A percentile compares a stretch with the other conserved stretches of the same genome.
phyloP scores from a whole-genome alignment of 2,329 filamentous ascomycete species.

The Cadophora malorum region DNA sequence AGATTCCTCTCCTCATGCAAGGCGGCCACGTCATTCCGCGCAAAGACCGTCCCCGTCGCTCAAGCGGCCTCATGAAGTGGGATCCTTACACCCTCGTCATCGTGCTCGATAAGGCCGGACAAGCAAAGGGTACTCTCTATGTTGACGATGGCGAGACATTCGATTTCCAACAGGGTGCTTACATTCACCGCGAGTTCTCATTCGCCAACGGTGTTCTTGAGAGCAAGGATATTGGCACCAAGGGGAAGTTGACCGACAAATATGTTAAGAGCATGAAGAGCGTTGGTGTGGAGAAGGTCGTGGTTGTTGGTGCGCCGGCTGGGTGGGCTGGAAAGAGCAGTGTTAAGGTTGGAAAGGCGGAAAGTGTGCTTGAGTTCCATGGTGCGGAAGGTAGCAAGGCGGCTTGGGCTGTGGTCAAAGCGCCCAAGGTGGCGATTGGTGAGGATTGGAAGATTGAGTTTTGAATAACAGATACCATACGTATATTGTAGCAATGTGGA shows the following conservation, averaged over 20 bases:
- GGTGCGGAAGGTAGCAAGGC: conserved; percentile 59
- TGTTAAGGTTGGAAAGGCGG: conserved; percentile 62
- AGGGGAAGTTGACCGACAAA: conserved; percentile 67
- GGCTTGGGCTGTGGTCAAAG: conserved; percentile 67
- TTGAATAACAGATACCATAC: too few species aligned
- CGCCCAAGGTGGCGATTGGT: conserved; percentile 66
- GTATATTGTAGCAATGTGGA: too few species aligned
- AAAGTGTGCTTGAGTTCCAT: conserved; percentile 66
- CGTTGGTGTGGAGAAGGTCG: conserved; percentile 82
- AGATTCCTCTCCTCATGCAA: conserved; percentile 88
- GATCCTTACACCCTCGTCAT: conserved; percentile 95
- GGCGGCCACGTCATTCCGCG: conserved; percentile 92
- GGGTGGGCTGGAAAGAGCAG: conserved; percentile 70
- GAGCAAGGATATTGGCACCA: conserved; percentile 69
- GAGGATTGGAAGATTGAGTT: conserved; percentile 61
- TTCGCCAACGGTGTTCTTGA: conserved; percentile 66
- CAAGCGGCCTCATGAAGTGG: conserved; percentile 86
- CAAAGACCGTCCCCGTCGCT: conserved; percentile 85
- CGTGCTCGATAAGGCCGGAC: conserved; percentile 68
- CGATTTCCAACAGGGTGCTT: conserved; percentile 84
- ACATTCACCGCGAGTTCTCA: conserved; percentile 82
- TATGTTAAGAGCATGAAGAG: conserved; percentile 82
- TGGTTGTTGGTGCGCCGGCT: conserved; percentile 80
- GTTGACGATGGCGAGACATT: conserved; percentile 94
- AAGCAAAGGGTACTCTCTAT: conserved; percentile 84